A percentile compares a stretch with the other conserved stretches of the same genome.
Conservation (phyloP, 257 asterid genomes). For the Nicotiana otophora region DNA sequence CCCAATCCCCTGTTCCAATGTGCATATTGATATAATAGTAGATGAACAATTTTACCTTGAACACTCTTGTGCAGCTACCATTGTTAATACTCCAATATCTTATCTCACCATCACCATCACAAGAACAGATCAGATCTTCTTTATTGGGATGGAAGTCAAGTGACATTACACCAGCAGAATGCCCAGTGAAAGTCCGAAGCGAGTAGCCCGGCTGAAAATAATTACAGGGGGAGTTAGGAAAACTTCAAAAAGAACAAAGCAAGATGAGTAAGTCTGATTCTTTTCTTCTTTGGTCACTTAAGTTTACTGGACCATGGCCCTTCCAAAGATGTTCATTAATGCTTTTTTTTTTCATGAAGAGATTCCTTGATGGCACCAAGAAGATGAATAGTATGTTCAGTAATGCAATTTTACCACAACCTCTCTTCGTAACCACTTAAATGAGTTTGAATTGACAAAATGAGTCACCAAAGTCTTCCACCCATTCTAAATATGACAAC, state of each 20-base stretch:
- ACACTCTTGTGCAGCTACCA: conserved; percentile 67
- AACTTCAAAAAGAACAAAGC: not conserved
- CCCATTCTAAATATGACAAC: not conserved
- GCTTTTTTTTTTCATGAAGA: not conserved
- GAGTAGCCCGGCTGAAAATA: conserved; percentile 69
- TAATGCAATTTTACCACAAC: not conserved
- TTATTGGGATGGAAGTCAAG: conserved; percentile 94
- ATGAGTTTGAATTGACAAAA: not conserved
- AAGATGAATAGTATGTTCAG: not conserved
- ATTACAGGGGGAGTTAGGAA: not conserved
- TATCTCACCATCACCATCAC: conserved; percentile 93
- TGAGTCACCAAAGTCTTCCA: not conserved
- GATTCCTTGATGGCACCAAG: no score
- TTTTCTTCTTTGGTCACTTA: not conserved
- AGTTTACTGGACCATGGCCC: not conserved
- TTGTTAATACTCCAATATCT: conserved; percentile 82
- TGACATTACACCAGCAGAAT: conserved; percentile 81
- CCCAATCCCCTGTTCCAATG: not conserved
- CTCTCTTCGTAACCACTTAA: not conserved
- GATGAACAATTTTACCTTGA: conserved; percentile 47
- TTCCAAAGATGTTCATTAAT: not conserved
- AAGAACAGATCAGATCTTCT: conserved; percentile 89
- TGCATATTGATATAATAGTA: not conserved
- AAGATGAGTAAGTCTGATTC: not conserved
- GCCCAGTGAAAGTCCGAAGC: conserved; percentile 83